Evolutionary conservation across 139 green algal genomes (phyloP), one percentile per base, ranked within the genome.

Genomic region (Closterium sp.): DNA sequence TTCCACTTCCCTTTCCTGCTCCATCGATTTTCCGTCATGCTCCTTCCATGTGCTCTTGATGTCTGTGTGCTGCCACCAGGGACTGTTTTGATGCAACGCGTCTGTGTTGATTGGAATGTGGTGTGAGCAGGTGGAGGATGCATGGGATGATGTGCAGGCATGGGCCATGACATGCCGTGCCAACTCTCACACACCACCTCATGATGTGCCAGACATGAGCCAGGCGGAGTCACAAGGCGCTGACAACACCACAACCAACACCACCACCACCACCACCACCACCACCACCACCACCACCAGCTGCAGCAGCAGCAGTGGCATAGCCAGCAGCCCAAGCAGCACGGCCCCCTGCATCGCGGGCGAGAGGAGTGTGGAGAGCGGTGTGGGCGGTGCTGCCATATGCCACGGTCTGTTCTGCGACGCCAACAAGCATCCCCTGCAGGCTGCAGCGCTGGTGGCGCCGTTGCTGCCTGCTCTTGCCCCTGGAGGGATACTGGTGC

Each of bases 401-500:
- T 76, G 55, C 55, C 55, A 76, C 1, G 55, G 55, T 28, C 55
- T 76, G 16, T 76, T 91, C n/a, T 92, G 89, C 31, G 89, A 92
- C 84, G 84, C 92, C 31, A 92, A 92, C 84, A 92, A 92, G 89
- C 89, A 92, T 31, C 89, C 89, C n/a, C 30, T 92, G 25, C 85
- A 92, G 32, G 89, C 89, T 36, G 85, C 84, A 30, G 21, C 9
- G 8, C 92, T 92, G 87, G 31, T 91, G 30, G n/a, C 28, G 31
- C 84, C 84, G 8, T 31, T 92, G 31, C 89, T 92, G 30, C 89
- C 89, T 28, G 28, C 28, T 2, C 84, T 92, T 32, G 36, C 36
- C 31, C 23, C 85, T 2, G 86, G 86, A 21, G 89, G 89, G 16
- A 87, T 90, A 31, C 30, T 92, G 25, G 34, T 92, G 9, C 88